Base-by-base conservation (phyloP, 2,329 filamentous ascomycete species). In the Beauveria bassiana region DNA sequence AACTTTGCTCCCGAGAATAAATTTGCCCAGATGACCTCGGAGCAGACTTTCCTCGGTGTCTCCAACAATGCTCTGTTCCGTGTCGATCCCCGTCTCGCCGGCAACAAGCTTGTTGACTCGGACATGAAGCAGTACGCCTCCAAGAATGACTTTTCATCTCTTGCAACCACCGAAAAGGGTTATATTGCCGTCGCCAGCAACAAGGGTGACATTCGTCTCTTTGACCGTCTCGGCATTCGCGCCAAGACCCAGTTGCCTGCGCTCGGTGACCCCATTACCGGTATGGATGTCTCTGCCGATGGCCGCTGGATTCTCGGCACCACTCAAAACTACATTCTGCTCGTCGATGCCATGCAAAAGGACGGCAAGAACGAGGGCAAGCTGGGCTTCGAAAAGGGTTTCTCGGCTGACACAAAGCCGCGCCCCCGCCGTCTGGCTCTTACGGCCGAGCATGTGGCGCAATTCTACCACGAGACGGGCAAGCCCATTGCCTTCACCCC, bases 171-270 rank as follows among this genome's bases (percentile, higher is more conserved):
- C 0, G 92, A 96, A 70, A 93, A 98, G 77, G 95, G 95, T 12
- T 96, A 97, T 71, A 92, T 99, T 65, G 95, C 95, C 5, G 93
- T 99, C 8, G 93, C 95, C 0, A 97, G 92, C 59, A 96, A 96
- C 78, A 99, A 99, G 79, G 95, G 95, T 68, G 95, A 99, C 68
- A 92, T 99, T 64, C 91, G 95, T 60, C 86, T 99, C 68, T 99
- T 99, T 70, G 95, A 99, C 73, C 90, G 93, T 20, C 85, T 99
- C 2, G 95, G 95, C 16, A 96, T 98, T 77, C 96, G 96, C 67
- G 95, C 95, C 45, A 99, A 99, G 82, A 98, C 95, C 0, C 90
- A 96, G 65, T 93, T 99, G 61, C 95, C 95, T 3, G 95, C 95
- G 6, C 86, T 99, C 16, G 95, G 95, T 66, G 95, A 99, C 70